Evolutionary conservation across 2,329 filamentous ascomycete genomes (phyloP), one percentile per base, ranked within the genome.

Genomic region (Penicillium sp.): DNA sequence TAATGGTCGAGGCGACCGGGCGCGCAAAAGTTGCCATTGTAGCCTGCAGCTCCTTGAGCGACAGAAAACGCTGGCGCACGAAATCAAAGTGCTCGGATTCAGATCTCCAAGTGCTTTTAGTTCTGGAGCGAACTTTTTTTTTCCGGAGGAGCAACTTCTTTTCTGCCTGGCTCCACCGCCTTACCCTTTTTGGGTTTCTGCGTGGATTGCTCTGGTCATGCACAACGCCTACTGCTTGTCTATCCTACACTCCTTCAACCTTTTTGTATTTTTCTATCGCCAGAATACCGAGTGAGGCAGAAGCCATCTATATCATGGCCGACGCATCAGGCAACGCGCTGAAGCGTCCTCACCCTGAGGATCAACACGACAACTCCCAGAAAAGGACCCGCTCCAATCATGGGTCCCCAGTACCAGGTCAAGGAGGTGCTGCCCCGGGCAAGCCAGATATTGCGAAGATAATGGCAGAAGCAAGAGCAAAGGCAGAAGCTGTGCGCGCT

Each of bases 1-100:
- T 85, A 70, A 99, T 89, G 72, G 87, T 83, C 70, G 92, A 95
- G 64, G 89, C 84, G 62, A 96, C 85, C 45, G 94, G 93, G 72
- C 93, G 90, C 61, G 89, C 69, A 54, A 79, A 78, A 57, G 69
- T 77, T 65, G 77, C 75, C 77, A 80, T 80, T 67, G 63, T 72
- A 64, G 60, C 68, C 69, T 68, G 69, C 63, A 71, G 68, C 70
- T 71, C 69, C 60, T 60, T 48, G 68, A 70, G 71, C 71, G 63
- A 70, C 71, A 67, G 64, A 70, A 69, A 66, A 73, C 67, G 65
- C 69, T 65, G 66, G 63, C 58, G 58, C 65, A 66, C 63, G 64
- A 69, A 65, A 64, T 71, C 68, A 67, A 67, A 62, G 60, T 60
- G 62, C 58, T 61, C 42, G 58, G 56, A 61, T 60, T 59, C 56